Conservation (phyloP, 2,329 filamentous ascomycete species). For the Fusarium circinatum region DNA sequence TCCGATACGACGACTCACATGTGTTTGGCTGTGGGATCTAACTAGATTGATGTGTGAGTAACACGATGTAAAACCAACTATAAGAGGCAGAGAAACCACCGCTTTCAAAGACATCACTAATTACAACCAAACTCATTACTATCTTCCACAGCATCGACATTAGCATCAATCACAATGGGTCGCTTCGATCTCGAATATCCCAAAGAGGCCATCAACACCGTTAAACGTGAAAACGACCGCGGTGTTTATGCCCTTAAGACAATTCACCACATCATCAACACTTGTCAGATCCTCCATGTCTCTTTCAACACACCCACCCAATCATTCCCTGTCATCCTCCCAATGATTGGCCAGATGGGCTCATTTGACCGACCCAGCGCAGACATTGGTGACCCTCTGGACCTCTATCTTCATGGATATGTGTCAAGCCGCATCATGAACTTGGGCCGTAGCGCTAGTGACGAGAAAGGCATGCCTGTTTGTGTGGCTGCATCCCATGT, state of each 20-base stretch:
- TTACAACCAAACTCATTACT: not conserved
- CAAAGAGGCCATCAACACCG: slow-evolving; percentile 70
- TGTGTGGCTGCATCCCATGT: slow-evolving; percentile 78
- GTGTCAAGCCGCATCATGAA: slow-evolving; percentile 82
- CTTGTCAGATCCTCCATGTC: slow-evolving; percentile 78
- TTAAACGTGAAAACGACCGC: slow-evolving; percentile 73
- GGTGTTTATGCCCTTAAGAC: slow-evolving; percentile 76
- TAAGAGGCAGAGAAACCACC: slow-evolving; percentile 2
- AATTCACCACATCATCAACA: slow-evolving; percentile 81
- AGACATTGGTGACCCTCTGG: slow-evolving; percentile 70
- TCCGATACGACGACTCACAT: slow-evolving; percentile 8
- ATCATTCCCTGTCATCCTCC: slow-evolving; percentile 80
- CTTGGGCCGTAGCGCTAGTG: slow-evolving; percentile 53
- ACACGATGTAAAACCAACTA: not conserved
- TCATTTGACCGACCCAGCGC: slow-evolving; percentile 73
- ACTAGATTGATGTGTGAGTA: not conserved
- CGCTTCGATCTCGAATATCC: slow-evolving; percentile 66
- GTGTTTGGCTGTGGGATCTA: not conserved
- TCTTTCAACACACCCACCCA: slow-evolving; percentile 74
- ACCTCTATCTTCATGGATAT: slow-evolving; percentile 87
- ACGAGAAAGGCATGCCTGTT: slow-evolving; percentile 68
- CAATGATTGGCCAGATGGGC: slow-evolving; percentile 88
- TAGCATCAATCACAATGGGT: slow-evolving; percentile 44
- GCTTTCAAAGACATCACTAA: not conserved
- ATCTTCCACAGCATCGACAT: not conserved